A percentile compares a stretch with the other conserved stretches of the same genome.
Conservation (phyloP, 805 yeast genomes). For the Candida maltosa region DNA sequence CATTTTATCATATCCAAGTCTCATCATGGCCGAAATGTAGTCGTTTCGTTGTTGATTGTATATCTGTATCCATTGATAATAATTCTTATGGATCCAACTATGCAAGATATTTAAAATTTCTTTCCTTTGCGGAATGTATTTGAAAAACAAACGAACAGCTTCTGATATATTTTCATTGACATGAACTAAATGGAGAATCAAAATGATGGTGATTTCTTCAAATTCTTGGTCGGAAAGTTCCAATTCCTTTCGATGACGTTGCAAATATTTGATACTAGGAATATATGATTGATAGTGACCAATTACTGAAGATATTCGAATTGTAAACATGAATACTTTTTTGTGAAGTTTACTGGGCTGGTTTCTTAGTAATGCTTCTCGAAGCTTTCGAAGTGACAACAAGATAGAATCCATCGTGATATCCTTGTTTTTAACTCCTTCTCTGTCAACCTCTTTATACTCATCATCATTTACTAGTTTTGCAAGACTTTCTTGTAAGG, state of each 20-base stretch:
- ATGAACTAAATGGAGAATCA: conserved; percentile 46
- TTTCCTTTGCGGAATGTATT: conserved; percentile 17
- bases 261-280: conserved; percentile 47
- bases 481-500: conserved; percentile 10
- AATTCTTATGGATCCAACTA: conserved; percentile 30
- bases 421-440: not conserved
- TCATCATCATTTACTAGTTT: conserved; percentile 9
- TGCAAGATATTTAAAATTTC: conserved; percentile 14
- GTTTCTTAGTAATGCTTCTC: conserved; percentile 51
- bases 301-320: conserved; percentile 40
- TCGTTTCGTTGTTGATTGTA: conserved; percentile 33
- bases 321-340: conserved; percentile 47
- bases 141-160: conserved; percentile 28
- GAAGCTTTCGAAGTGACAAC: conserved; percentile 41
- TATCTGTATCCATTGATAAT: conserved; percentile 22
- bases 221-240: conserved; percentile 20
- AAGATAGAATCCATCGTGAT: conserved; percentile 23
- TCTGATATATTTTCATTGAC: conserved; percentile 27
- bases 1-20: conserved; percentile 35
- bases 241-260: conserved; percentile 15
- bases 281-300: conserved; percentile 54
- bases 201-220: conserved; percentile 37
- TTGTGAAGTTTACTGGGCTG: conserved; percentile 33
- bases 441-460: not conserved
- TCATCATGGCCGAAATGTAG: conserved; percentile 36